Evolutionary conservation across 257 asterid genomes (phyloP).

Genomic region (Solanum dulcamara): DNA sequence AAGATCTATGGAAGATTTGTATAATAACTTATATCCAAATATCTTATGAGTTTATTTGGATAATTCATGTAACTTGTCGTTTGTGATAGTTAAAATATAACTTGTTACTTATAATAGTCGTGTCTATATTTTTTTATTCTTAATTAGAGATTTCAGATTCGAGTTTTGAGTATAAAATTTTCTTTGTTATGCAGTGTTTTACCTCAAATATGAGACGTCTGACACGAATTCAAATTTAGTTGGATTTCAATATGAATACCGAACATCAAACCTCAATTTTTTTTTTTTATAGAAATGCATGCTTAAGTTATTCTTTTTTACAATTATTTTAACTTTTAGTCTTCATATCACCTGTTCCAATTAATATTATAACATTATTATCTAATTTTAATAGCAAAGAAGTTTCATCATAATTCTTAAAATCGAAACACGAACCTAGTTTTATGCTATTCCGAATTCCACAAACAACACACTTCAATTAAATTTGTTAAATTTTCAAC

Average conservation of each 20-base stretch:
- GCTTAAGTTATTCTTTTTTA: background rate
- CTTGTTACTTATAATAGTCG: background rate
- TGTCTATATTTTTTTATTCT: background rate
- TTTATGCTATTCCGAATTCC: background rate
- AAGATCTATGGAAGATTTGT: background rate
- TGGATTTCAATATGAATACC: rapidly evolving
- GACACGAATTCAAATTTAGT: rapidly evolving
- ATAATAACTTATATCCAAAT: background rate
- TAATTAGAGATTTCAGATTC: background rate
- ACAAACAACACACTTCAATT: background rate
- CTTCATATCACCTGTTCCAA: no score
- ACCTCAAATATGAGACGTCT: background rate
- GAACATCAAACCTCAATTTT: no score
- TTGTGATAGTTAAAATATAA: background rate
- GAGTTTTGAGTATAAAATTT: background rate
- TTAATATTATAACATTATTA: background rate
- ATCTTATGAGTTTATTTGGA: background rate
- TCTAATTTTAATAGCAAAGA: background rate
- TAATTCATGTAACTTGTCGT: background rate
- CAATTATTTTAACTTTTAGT: background rate
- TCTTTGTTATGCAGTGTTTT: background rate
- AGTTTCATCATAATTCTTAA: background rate
- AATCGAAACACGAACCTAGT: background rate
- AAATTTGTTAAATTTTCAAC: background rate
- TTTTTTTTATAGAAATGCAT: background rate